phyloP scores from a whole-genome alignment of 2,329 filamentous ascomycete species.

The Paecilomyces dactylethromorphus region DNA sequence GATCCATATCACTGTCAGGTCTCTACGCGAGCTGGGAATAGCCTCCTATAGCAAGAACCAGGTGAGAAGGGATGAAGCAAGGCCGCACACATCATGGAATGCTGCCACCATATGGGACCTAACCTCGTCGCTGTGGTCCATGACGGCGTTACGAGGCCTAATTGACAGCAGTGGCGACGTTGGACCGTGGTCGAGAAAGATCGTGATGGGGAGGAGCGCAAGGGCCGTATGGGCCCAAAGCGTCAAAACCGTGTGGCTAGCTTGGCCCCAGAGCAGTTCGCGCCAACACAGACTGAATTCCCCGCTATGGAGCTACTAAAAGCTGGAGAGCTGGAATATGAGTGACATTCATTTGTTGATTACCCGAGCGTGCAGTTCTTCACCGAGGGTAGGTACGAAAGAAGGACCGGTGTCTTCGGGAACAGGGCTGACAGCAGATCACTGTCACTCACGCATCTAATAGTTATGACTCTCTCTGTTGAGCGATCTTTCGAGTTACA shows the following conservation, averaged over 20 bases:
- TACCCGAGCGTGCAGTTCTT: background rate
- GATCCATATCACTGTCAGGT: background rate
- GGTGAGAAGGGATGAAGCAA: background rate
- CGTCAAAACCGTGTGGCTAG: background rate
- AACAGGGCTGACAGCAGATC: no score
- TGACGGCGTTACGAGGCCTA: background rate
- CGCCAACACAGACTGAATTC: background rate
- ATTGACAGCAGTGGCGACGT: background rate
- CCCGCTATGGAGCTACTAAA: background rate
- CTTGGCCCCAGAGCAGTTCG: background rate
- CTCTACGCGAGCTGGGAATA: background rate
- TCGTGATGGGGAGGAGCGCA: background rate
- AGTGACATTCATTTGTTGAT: background rate
- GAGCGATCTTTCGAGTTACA: no score
- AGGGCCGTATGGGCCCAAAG: background rate
- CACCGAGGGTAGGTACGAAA: no score
- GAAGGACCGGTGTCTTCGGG: no score
- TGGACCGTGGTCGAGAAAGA: background rate
- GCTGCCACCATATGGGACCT: background rate
- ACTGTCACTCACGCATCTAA: no score
- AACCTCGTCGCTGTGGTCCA: background rate
- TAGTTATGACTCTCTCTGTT: no score
- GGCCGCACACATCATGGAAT: background rate
- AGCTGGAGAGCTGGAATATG: background rate
- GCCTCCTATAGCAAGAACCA: background rate